Evolutionary conservation across 1,284 basidiomycete species (phyloP), one percentile per base, ranked within the genome.

Genomic region (Phlebopus sp.): DNA sequence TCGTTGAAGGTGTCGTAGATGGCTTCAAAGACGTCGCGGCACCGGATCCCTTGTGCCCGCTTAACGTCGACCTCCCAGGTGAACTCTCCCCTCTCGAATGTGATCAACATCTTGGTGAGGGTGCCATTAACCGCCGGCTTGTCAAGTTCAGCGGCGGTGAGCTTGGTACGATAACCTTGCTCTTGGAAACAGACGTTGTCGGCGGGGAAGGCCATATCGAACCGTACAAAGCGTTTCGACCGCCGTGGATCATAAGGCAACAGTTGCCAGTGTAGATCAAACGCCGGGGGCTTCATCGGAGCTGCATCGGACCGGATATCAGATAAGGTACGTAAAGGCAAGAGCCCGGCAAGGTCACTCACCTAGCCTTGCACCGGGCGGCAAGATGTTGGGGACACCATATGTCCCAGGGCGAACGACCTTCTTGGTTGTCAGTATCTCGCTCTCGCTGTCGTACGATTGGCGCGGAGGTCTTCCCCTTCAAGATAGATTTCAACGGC

Each of bases 1-100:
- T 64, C 59, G 36, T 72, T 60, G 46, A 75, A 79, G 8, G 70
- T 63, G 35, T 75, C 68, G 55, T 77, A 73, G 17, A 84, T 78
- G 14, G 71, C 75, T 36, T 72, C 59, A 56, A 79, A 81, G 25
- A 84, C 71, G 47, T 84, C 82, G 14, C 72, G 62, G 55, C 77
- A 75, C 23, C 72, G 66, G 18, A 79, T 66, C 2, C 75, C 78
- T 29, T 57, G 58, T 18, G 63, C 47, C 23, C 69, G 67, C 36
- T 64, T 64, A 46, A 80, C 70, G 37, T 64, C 55, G 46, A 84
- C 66, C 7, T 69, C 68, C 74, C 77, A 81, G 17, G 52, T 50
- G 44, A 66, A 68, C 1, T 63, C 55, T 8, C 59, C 44, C 5
- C 59, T 59, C 15, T 63, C 55, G 27, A 64, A 67, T 7, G 51